Evolutionary conservation across 2,329 filamentous ascomycete genomes (phyloP).

Genomic region (Macrophomina pseudophaseolina): DNA sequence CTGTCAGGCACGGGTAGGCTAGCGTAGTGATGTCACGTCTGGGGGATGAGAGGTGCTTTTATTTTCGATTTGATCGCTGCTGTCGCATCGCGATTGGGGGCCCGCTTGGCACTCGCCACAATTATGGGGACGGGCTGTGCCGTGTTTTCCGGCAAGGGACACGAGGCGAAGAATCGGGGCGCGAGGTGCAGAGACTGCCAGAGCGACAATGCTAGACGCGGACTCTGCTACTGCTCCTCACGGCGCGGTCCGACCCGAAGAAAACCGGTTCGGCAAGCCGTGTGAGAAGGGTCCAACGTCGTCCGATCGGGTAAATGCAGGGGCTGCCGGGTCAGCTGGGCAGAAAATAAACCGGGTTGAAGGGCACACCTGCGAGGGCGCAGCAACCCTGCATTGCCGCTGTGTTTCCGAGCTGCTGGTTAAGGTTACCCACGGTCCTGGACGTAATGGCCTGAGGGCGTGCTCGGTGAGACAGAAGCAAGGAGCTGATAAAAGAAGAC

Average conservation of each 20-base stretch:
- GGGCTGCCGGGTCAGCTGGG: no score
- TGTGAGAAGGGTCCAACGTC: background rate
- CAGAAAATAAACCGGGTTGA: background rate
- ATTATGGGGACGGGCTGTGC: constrained; percentile 13
- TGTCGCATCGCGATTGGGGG: no score
- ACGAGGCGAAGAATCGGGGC: background rate
- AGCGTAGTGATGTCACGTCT: no score
- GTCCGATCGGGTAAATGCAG: no score
- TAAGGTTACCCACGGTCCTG: background rate
- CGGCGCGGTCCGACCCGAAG: constrained; percentile 11
- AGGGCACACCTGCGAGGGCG: background rate
- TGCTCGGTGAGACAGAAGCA: background rate
- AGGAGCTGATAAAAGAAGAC: background rate
- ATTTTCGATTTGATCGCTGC: background rate
- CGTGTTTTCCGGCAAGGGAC: background rate
- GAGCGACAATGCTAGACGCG: background rate
- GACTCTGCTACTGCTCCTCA: background rate
- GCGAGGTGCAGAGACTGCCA: constrained; percentile 3
- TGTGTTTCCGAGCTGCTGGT: background rate
- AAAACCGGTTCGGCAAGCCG: background rate
- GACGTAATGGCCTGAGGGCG: background rate
- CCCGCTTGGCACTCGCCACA: constrained; percentile 12
- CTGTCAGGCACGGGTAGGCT: background rate
- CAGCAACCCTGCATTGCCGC: background rate
- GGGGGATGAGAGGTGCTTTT: background rate